A percentile compares a stretch with the other conserved stretches of the same genome.
Evolutionary conservation across 768 basidiomycete species (phyloP).

Genomic region (Trametes cingulata): DNA sequence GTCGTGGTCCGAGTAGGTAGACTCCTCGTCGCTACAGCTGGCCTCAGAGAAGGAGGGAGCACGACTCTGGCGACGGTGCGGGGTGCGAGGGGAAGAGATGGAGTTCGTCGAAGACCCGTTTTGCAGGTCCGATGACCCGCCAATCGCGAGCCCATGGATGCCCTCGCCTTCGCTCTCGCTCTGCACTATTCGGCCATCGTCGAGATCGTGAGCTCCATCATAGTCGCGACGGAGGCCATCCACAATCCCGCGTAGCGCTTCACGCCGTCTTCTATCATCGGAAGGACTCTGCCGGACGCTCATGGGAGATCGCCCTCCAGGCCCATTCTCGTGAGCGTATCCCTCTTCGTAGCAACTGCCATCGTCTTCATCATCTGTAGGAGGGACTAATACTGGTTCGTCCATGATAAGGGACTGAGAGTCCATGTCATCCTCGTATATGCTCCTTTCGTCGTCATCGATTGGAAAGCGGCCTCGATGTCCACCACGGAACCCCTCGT

Average conservation of each 20-base stretch:
- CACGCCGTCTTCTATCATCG: slow-evolving; percentile 30
- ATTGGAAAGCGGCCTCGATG: background rate
- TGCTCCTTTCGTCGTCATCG: slow-evolving; percentile 21
- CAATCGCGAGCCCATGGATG: slow-evolving; percentile 38
- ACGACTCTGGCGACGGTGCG: background rate
- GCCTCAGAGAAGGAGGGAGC: background rate
- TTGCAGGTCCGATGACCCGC: slow-evolving; percentile 31
- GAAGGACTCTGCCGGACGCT: background rate
- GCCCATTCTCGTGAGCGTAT: background rate
- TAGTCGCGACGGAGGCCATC: slow-evolving; percentile 32
- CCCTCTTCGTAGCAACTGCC: slow-evolving; percentile 12
- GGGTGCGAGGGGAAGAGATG: background rate
- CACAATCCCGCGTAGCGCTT: slow-evolving; percentile 40
- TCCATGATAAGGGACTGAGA: background rate
- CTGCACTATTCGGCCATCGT: background rate
- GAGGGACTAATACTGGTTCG: background rate
- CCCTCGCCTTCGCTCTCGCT: slow-evolving; percentile 20
- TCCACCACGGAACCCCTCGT: background rate
- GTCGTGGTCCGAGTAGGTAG: slow-evolving; percentile 17
- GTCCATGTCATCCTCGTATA: slow-evolving; percentile 21
- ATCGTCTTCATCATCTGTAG: slow-evolving; percentile 15
- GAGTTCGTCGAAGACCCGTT: background rate
- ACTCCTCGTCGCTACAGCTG: slow-evolving; percentile 11
- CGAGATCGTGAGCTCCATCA: background rate
- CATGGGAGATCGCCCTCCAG: background rate